A percentile compares a stretch with the other conserved stretches of the same genome.
Conservation (phyloP, 1,139 yeast species). For the Yamadazyma diddensiae region DNA sequence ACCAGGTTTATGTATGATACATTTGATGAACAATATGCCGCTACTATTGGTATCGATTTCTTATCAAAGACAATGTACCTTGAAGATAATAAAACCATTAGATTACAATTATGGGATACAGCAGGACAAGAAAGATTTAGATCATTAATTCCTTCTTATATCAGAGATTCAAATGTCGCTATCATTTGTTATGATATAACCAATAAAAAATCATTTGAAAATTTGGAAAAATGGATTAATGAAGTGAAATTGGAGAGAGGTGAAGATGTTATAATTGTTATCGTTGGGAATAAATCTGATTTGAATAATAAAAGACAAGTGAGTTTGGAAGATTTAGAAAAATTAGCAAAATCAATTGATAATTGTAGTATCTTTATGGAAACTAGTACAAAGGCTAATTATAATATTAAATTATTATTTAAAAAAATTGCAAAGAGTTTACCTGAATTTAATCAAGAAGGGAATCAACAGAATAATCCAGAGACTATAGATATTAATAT, state of each 20-base stretch:
- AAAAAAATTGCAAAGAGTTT: slow-evolving; percentile 87
- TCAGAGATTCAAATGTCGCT: slow-evolving; percentile 95
- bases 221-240: slow-evolving; percentile 53
- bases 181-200: slow-evolving; percentile 94
- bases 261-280: slow-evolving; percentile 53
- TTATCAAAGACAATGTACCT: slow-evolving; percentile 72
- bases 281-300: slow-evolving; percentile 59
- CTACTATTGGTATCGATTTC: slow-evolving; percentile 96
- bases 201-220: slow-evolving; percentile 74
- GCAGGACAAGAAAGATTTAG: slow-evolving; percentile 66
- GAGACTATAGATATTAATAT: slow-evolving; percentile 46
- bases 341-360: slow-evolving; percentile 39
- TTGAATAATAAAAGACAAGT: slow-evolving; percentile 75
- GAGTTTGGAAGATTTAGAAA: slow-evolving; percentile 75
- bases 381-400: slow-evolving; percentile 93
- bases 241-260: slow-evolving; percentile 74
- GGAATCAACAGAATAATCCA: slow-evolving; percentile 25
- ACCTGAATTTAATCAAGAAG: slow-evolving; percentile 67
- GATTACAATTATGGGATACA: slow-evolving; percentile 57
- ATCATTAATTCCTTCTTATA: slow-evolving; percentile 74
- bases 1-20: slow-evolving; percentile 98
- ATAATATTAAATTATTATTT: slow-evolving; percentile 85
- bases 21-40: slow-evolving; percentile 93
- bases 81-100: slow-evolving; percentile 53
- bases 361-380: slow-evolving; percentile 84